These are phyloP conservation scores for Sphenostylis stenocarpa DNA, from an alignment of 306 rosid species.

Conservation along the genomic window DNA sequence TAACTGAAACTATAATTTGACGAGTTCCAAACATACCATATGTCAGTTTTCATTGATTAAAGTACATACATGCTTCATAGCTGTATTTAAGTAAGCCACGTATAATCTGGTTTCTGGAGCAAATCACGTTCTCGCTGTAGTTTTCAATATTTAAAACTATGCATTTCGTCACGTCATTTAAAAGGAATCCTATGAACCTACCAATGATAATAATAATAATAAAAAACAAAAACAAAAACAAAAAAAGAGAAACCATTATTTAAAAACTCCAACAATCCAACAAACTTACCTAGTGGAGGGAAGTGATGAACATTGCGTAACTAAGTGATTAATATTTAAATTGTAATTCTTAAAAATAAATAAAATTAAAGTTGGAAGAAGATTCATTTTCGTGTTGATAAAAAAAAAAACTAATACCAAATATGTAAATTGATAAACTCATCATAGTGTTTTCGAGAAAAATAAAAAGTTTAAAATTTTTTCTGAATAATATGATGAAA, in stretches of 20 bases:
- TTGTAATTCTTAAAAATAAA: too few relatives aligned
- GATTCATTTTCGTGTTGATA: too few relatives aligned
- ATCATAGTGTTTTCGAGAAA: too few relatives aligned
- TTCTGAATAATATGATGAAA: too few relatives aligned
- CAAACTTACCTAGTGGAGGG: too few relatives aligned
- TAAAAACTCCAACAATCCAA: background rate
- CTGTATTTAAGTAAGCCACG: slow-evolving; percentile 13
- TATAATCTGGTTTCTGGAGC: background rate
- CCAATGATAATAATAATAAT: too few relatives aligned
- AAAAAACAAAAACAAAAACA: background rate
- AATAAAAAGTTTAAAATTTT: too few relatives aligned
- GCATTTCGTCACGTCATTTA: slow-evolving; percentile 8
- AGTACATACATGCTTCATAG: background rate
- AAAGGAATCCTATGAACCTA: slow-evolving; percentile 38
- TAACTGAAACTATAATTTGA: background rate
- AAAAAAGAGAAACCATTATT: background rate
- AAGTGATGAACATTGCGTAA: too few relatives aligned
- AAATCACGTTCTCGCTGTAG: slow-evolving; percentile 23
- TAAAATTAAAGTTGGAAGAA: too few relatives aligned
- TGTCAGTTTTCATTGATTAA: background rate
- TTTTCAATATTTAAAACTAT: slow-evolving; percentile 15
- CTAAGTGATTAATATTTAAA: too few relatives aligned
- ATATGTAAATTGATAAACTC: too few relatives aligned
- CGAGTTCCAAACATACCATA: background rate
- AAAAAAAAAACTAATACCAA: too few relatives aligned